Evolutionary conservation across 345 rosid genomes (phyloP).

Genomic region (Cardiospermum halicacabum): DNA sequence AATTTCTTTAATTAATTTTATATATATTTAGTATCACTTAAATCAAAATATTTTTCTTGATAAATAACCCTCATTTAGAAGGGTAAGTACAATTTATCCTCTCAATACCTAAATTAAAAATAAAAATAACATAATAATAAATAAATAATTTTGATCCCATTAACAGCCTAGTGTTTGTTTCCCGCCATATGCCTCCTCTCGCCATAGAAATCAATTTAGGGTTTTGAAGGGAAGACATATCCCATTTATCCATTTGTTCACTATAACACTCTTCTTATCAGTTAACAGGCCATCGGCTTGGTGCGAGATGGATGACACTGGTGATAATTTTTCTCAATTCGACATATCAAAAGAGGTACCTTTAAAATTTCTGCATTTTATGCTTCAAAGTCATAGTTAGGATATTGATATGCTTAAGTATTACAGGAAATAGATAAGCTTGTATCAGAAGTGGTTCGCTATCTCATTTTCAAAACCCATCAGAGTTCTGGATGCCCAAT

Average conservation of each 20-base stretch:
- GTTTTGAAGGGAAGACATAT: neutral
- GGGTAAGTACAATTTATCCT: too few relatives aligned
- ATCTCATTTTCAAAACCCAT: conserved; percentile 67
- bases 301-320: conserved; percentile 45
- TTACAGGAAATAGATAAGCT: conserved; percentile 83
- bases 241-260: neutral
- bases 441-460: conserved; percentile 80
- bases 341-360: conserved; percentile 67
- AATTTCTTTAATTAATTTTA: too few relatives aligned
- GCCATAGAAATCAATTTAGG: neutral
- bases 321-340: conserved; percentile 48
- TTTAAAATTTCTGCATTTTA: neutral
- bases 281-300: too few relatives aligned
- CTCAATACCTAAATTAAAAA: too few relatives aligned
- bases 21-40: too few relatives aligned
- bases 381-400: neutral
- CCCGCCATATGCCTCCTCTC: conserved; percentile 19
- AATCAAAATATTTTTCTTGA: too few relatives aligned
- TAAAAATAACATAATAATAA: too few relatives aligned
- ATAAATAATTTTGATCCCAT: too few relatives aligned
- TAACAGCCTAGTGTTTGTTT: neutral
- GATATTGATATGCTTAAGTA: neutral
- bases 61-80: too few relatives aligned
- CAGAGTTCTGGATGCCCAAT: conserved; percentile 81
- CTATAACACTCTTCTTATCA: neutral